Base-by-base conservation (phyloP, 345 rosid genomes). In the Hibiscus trionum region DNA sequence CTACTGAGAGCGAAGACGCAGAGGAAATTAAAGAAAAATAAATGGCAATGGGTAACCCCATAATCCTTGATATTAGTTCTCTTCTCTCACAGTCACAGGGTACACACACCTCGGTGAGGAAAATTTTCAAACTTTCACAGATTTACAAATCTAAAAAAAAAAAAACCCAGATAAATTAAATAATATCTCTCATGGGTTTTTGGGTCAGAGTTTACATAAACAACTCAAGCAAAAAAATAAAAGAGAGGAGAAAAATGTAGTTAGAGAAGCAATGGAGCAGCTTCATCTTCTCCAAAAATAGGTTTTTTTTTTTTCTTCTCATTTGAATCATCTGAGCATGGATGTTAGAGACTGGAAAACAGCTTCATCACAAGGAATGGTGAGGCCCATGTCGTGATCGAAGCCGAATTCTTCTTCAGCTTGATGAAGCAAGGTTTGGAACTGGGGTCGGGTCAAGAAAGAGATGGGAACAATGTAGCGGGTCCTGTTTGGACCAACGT, bases 281-380 rank as follows among this genome's bases (percentile, higher is more conserved):
- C 83, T 78, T 83, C 83, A 37, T 70, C 81, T 75, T 59, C 80
- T 75, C 80, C 68, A 14, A 69, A 79, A 50, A 59, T 7, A 44
- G 7, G 1, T 2, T 12, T 11, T 9, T 39, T 42, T 42, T 42
- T 9, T 7, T 5, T 2, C 4, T 26, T 12, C 61, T 11, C 60
- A 56, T 9, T 21, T 56, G 24, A 56, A 3, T 56, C 62, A 59
- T 59, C 62, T 59, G 35, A 88, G 86, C 88, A 77, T 85, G 75
- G 94, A 85, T 5, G 90, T 88, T 75, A 89, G 79, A 68, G 94
- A 86, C 66, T 80, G 83, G 70, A 91, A 91, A 75, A 85, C 90
- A 46, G 71, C 88, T 85, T 91, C 97, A 79, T 91, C 90, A 72
- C 97, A 91, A 44, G 97, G 97, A 66, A 91, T 85, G 19, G 94